phyloP scores from a whole-genome alignment of 148 eudicot species.

The Rhododendron molle region DNA sequence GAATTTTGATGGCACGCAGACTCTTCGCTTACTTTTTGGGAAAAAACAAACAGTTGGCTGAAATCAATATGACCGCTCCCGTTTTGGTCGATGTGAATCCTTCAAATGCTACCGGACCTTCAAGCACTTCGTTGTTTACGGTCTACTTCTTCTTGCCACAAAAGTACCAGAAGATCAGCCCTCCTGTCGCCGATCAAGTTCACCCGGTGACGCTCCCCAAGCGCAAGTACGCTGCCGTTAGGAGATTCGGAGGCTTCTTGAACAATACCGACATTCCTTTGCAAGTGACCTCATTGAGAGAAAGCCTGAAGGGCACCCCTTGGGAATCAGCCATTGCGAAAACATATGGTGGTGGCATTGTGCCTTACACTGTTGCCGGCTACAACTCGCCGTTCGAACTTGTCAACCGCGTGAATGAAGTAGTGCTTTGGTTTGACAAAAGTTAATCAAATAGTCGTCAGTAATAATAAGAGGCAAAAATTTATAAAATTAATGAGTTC shows the following conservation, averaged over 20 bases:
- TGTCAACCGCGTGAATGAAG: conserved; percentile 13
- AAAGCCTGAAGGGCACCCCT: conserved; percentile 6
- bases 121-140: neutral
- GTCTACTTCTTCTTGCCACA: neutral
- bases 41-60: too few species aligned
- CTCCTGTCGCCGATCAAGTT: neutral
- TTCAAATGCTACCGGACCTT: neutral
- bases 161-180: neutral
- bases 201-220: too few species aligned
- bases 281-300: conserved; percentile 1
- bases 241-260: conserved; percentile 12
- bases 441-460: neutral
- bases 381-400: conserved; percentile 11
- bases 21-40: too few species aligned
- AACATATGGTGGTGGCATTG: neutral
- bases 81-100: neutral
- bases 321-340: neutral
- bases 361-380: conserved; percentile 8
- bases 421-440: conserved; percentile 16
- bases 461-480: too few species aligned
- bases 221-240: conserved; percentile 2
- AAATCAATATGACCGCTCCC: neutral
- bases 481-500: too few species aligned
- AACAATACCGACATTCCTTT: neutral
- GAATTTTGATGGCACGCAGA: too few species aligned